Conservation (phyloP, 306 rosid genomes). For the Gynostemma pentaphyllum region DNA sequence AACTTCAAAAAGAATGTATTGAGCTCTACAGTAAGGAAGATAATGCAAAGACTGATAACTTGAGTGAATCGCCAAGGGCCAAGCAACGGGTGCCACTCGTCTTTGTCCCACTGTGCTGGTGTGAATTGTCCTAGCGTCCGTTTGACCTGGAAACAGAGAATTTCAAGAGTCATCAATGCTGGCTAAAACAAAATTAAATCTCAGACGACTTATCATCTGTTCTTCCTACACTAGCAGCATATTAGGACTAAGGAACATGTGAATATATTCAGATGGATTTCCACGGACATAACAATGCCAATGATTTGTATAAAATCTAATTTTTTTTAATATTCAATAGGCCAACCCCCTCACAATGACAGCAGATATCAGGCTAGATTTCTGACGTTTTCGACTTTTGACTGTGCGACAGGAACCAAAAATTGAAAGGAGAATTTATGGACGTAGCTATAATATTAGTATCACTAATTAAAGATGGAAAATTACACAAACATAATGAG, state of each 20-base stretch:
- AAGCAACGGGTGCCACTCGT: constrained; percentile 95
- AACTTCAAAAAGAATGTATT: constrained; percentile 79
- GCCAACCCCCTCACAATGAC: background rate
- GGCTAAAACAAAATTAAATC: background rate
- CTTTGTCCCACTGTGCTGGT: constrained; percentile 99
- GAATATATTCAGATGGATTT: background rate
- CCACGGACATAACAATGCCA: background rate
- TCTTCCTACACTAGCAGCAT: background rate
- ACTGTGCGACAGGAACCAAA: no score
- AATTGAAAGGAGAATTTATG: no score
- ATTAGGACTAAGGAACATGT: background rate
- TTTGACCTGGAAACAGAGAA: constrained; percentile 50
- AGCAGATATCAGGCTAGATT: background rate
- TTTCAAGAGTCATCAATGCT: background rate
- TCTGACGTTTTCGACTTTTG: background rate
- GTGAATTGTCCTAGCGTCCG: constrained; percentile 87
- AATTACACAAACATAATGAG: no score
- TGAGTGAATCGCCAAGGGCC: constrained; percentile 98
- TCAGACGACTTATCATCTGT: background rate
- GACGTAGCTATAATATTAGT: no score
- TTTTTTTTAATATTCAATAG: background rate
- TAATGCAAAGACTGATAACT: constrained; percentile 77
- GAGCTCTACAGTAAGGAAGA: constrained; percentile 87
- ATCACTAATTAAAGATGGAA: no score
- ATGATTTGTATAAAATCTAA: background rate